Evolutionary conservation across 2,329 filamentous ascomycete genomes (phyloP).

Genomic region (Scortechinia acanthostroma): DNA sequence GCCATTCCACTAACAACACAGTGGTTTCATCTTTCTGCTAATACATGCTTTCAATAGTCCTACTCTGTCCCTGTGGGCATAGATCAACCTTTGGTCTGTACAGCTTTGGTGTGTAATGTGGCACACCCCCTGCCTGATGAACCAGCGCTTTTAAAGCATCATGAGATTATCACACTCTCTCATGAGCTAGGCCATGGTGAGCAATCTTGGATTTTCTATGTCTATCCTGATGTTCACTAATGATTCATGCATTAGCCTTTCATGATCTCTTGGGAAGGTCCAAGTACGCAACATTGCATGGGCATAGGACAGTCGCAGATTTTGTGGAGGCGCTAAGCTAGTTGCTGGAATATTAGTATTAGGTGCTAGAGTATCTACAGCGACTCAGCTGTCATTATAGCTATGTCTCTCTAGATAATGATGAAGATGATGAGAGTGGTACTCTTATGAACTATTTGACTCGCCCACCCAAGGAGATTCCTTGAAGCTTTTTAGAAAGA

Average conservation of each 20-base stretch:
- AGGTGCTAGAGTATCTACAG: constrained; percentile 17
- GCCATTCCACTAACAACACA: not conserved
- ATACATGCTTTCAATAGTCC: not conserved
- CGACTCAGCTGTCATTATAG: constrained; percentile 41
- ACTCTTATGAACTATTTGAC: not conserved
- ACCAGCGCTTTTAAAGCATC: constrained; percentile 1
- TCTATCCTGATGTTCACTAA: not conserved
- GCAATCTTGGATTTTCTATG: no score
- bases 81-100: not conserved
- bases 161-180: not conserved
- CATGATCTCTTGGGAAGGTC: constrained; percentile 24
- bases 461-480: constrained; percentile 29
- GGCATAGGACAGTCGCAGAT: constrained; percentile 19
- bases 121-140: not conserved
- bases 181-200: constrained; percentile 4
- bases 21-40: not conserved
- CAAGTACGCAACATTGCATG: constrained; percentile 23
- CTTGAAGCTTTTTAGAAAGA: constrained; percentile 35
- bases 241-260: constrained; percentile 8
- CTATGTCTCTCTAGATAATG: constrained; percentile 20
- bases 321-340: constrained; percentile 28
- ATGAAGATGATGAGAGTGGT: constrained; percentile 26
- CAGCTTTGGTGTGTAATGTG: not conserved
- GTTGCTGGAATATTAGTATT: constrained; percentile 31
- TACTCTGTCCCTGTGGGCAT: not conserved